Evolutionary conservation across 139 green algal species (phyloP).

Genomic region (Chara braunii): DNA sequence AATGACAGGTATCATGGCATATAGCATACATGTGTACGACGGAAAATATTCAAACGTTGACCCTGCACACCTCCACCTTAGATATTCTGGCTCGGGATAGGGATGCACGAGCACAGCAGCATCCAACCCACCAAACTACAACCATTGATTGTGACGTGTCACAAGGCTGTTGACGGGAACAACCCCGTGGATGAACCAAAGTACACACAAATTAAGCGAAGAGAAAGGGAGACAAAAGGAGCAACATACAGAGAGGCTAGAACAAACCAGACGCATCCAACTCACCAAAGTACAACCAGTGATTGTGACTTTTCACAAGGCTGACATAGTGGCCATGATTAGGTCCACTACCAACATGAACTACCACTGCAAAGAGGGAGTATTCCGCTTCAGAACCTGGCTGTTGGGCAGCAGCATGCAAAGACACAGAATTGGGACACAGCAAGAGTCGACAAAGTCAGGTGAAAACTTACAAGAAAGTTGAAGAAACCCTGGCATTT

Average conservation of each 20-base stretch:
- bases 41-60: too few species aligned
- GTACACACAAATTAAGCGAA: conserved; percentile 70
- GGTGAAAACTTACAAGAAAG: too few species aligned
- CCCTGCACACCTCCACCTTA: too few species aligned
- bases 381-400: conserved; percentile 52
- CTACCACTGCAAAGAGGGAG: conserved; percentile 82
- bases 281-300: conserved; percentile 70
- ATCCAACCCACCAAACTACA: conserved; percentile 52
- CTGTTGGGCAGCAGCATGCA: too few species aligned
- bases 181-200: conserved; percentile 46
- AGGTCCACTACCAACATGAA: conserved; percentile 86
- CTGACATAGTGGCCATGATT: conserved; percentile 97
- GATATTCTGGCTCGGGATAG: too few species aligned
- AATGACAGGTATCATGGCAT: too few species aligned
- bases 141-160: conserved; percentile 71
- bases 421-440: too few species aligned
- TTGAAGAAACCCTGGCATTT: too few species aligned
- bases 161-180: too few species aligned
- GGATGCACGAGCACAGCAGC: too few species aligned
- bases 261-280: neutral
- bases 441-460: too few species aligned
- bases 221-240: neutral
- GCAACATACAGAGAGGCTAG: neutral
- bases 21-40: too few species aligned
- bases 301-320: conserved; percentile 72